Percentiles rank a stretch among this genome's conserved stretches.
These are phyloP conservation scores for Zalaria obscura DNA, from an alignment of 2,329 filamentous ascomycete species.

Conservation along the genomic window DNA sequence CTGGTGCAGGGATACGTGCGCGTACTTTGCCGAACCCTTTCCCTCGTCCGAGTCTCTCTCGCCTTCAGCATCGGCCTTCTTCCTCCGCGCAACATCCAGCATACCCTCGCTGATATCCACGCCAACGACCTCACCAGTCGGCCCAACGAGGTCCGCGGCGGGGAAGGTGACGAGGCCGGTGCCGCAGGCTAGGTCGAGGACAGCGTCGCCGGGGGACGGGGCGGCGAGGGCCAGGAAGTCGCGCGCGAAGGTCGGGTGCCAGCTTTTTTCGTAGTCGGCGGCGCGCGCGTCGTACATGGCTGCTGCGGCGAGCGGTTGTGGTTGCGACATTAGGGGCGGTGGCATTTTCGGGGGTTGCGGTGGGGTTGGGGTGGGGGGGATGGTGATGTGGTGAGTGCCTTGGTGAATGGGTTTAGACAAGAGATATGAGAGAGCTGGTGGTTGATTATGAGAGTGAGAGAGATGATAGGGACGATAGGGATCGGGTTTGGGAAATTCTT, in stretches of 20 bases:
- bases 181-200: slow-evolving; percentile 33
- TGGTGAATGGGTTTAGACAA: background rate
- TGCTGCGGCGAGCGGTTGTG: slow-evolving; percentile 5
- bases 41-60: too few relatives aligned
- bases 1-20: background rate
- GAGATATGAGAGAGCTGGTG: background rate
- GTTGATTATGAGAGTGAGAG: too few relatives aligned
- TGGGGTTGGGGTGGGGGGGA: background rate
- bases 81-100: slow-evolving; percentile 22
- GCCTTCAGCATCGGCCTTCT: slow-evolving; percentile 1
- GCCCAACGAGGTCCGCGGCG: slow-evolving; percentile 23
- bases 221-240: slow-evolving; percentile 19
- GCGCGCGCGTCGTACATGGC: slow-evolving; percentile 19
- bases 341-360: too few relatives aligned
- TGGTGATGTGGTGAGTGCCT: background rate
- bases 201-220: slow-evolving; percentile 18
- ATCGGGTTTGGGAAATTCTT: too few relatives aligned
- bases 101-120: slow-evolving; percentile 27
- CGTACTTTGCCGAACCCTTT: too few relatives aligned
- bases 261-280: slow-evolving; percentile 24
- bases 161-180: slow-evolving; percentile 29
- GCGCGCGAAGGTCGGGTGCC: slow-evolving; percentile 24
- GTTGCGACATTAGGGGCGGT: background rate
- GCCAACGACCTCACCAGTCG: slow-evolving; percentile 22
- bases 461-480: too few relatives aligned